Percentiles rank a stretch among this genome's conserved stretches.
Conservation (phyloP, 495 filamentous ascomycete genomes). For the Neurospora tetrasperma region DNA sequence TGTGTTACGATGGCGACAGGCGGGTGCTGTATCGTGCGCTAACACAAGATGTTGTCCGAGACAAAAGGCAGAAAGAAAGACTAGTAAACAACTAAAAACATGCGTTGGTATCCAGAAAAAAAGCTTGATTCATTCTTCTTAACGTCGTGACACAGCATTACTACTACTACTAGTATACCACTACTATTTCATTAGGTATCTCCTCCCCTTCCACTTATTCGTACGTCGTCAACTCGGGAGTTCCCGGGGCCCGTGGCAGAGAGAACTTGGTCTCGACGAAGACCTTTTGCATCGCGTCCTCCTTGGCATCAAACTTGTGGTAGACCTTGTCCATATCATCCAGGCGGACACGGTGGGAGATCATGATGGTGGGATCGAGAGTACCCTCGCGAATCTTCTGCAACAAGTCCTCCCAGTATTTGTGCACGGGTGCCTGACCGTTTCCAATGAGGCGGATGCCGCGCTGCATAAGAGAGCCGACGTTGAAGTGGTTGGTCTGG, state of each 20-base stretch:
- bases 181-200: background rate
- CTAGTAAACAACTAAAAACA: background rate
- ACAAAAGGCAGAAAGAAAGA: background rate
- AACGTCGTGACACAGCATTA: background rate
- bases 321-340: conserved; percentile 69
- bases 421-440: conserved; percentile 76
- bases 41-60: background rate
- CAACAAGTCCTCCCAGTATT: conserved; percentile 71
- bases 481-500: conserved; percentile 71
- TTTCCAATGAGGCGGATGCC: conserved; percentile 75
- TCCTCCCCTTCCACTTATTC: background rate
- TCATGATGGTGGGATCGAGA: conserved; percentile 70
- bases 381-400: conserved; percentile 56
- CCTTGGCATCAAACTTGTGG: conserved; percentile 55
- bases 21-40: background rate
- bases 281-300: conserved; percentile 61
- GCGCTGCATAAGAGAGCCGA: conserved; percentile 79
- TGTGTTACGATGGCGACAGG: background rate
- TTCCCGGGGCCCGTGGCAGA: conserved; percentile 40
- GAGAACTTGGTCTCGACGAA: conserved; percentile 62
- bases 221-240: conserved; percentile 42
- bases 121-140: background rate
- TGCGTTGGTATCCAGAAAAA: background rate
- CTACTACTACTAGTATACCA: background rate
- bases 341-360: conserved; percentile 64